These are phyloP conservation scores for Sclerotinia trifoliorum DNA, from an alignment of 2,329 filamentous ascomycete species.

Conservation along the genomic window DNA sequence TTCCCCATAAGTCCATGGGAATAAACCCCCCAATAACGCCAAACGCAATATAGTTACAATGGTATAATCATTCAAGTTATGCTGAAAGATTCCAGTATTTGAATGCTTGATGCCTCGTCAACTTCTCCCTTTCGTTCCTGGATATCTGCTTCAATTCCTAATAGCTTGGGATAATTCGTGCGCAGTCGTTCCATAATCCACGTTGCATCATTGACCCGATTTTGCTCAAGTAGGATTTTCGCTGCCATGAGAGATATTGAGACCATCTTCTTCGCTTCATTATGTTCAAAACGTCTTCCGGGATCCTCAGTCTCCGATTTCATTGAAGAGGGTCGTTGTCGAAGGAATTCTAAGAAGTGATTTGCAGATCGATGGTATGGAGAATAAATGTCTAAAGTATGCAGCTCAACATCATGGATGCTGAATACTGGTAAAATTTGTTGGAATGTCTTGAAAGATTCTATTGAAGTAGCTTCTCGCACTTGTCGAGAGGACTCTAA, in stretches of 20 bases:
- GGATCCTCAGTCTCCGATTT: background rate
- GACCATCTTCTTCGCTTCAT: slow-evolving; percentile 12
- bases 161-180: slow-evolving; percentile 29
- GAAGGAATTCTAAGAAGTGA: slow-evolving; percentile 14
- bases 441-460: slow-evolving; percentile 17
- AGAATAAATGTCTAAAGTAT: slow-evolving; percentile 25
- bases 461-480: slow-evolving; percentile 6
- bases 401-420: slow-evolving; percentile 17
- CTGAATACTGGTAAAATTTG: slow-evolving; percentile 8
- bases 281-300: background rate
- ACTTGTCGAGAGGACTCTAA: background rate
- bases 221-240: slow-evolving; percentile 31
- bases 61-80: slow-evolving; percentile 22
- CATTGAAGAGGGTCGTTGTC: background rate
- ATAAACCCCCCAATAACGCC: background rate
- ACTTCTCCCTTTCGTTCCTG: slow-evolving; percentile 23
- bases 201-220: slow-evolving; percentile 31
- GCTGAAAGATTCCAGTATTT: slow-evolving; percentile 31
- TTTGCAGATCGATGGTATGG: slow-evolving; percentile 33
- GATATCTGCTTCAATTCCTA: slow-evolving; percentile 28
- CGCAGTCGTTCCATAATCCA: slow-evolving; percentile 36
- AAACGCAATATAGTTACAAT: background rate
- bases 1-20: background rate
- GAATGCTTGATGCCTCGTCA: slow-evolving; percentile 34
- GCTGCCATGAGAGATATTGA: slow-evolving; percentile 33